Evolutionary conservation across 768 basidiomycete species (phyloP), one percentile per base, ranked within the genome.

Genomic region (Plicaturopsis crispa): DNA sequence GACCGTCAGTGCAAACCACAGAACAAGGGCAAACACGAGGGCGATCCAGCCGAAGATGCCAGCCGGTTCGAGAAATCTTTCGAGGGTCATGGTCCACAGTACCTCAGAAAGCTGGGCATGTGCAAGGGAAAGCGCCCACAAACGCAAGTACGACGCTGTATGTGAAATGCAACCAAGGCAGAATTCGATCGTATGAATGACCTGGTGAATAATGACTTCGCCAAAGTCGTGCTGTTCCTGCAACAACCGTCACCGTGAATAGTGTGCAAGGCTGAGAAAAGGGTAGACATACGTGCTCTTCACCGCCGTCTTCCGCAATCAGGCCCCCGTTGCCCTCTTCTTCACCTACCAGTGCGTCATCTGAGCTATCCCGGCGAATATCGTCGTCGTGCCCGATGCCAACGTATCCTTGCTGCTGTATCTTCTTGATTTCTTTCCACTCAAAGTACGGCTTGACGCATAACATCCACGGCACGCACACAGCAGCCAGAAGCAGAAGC

Each of bases 121-220:
- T 8, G 96, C 96, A 36, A 99, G 75, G 18, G 96, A 99, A 5
- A 99, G 75, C 14, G 96, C 96, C 94, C 94, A 98, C 26, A 99
- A 70, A 56, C 94, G 85, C 34, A 91, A 75, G 61, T 88, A 89
- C 12, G 86, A 90, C 10, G 89, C 89, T 1, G 94, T 98, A 60
- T 97, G 94, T 46, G 94, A 98, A 53, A 97, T 97, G 60, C 94
- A 97, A 5, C 94, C 96, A 23, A 99, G 78, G 57, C 96, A 99
- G 64, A 98, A 99, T 65, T 99, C 96, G 61, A 99, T 97, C 18
- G 92, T 94, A 62, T 98, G 96, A 53, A 99, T 99, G 45, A 96
- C 70, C 60, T 99, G 96, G 62, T 99, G 94, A 43, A 98, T 87
- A 17, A 96, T 77, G 42, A 96, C 78, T 60, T 99, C 96, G 54